phyloP scores from a whole-genome alignment of 2,329 filamentous ascomycete species.

The Penicillium crustosum region DNA sequence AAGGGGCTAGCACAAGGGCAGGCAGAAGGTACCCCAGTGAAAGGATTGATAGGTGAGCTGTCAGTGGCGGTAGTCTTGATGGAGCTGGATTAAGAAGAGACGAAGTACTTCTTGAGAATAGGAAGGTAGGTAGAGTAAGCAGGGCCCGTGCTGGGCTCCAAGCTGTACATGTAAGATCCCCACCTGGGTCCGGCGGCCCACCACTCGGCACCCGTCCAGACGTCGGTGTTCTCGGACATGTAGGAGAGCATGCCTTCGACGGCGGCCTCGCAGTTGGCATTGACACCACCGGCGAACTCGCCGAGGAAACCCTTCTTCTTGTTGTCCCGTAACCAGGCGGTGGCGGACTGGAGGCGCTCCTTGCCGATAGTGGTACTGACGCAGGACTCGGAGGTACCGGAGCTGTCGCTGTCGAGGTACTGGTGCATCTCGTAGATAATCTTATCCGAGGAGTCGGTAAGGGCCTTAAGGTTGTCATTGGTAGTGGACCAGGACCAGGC shows the following conservation, averaged over 20 bases:
- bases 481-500: conserved; percentile 53
- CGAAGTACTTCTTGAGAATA: conserved; percentile 34
- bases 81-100: not conserved
- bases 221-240: conserved; percentile 56
- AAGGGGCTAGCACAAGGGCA: too few relatives aligned
- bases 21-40: too few relatives aligned
- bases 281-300: conserved; percentile 53
- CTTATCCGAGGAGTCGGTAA: conserved; percentile 47
- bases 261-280: conserved; percentile 52
- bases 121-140: conserved; percentile 33
- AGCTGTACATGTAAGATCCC: conserved; percentile 41
- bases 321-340: conserved; percentile 55
- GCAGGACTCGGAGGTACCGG: conserved; percentile 35
- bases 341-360: conserved; percentile 46
- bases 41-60: too few relatives aligned
- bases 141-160: conserved; percentile 33
- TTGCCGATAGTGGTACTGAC: conserved; percentile 54
- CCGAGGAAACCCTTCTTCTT: conserved; percentile 57
- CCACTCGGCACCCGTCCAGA: conserved; percentile 59
- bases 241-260: conserved; percentile 54
- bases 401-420: too few relatives aligned
- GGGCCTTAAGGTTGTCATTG: conserved; percentile 46
- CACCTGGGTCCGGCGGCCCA: conserved; percentile 63
- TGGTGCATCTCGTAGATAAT: too few relatives aligned
- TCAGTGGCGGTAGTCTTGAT: too few relatives aligned